Base-by-base conservation (phyloP, 1,284 basidiomycete species). In the Erythrobasidium hasegawianum region DNA sequence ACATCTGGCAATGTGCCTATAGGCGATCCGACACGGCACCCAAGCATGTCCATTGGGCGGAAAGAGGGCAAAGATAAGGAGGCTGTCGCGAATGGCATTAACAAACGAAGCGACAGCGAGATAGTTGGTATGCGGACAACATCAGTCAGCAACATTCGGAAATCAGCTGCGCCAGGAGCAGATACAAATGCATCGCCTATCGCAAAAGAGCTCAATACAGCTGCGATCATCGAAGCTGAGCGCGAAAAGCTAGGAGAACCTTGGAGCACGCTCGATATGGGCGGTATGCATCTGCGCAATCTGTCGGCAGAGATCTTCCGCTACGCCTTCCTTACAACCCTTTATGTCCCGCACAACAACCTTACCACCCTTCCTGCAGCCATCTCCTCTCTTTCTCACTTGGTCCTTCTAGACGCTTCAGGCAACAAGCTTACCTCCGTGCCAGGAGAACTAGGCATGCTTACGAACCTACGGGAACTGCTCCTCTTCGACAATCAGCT, bases 271-370 rank as follows among this genome's bases (percentile, higher is more conserved):
- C 81, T 99, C 67, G 95, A 99, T 79, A 92, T 99, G 85, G 95
- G 96, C 65, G 95, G 95, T 3, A 87, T 97, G 69, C 85, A 86
- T 70, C 85, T 98, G 76, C 95, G 95, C 83, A 92, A 89, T 72
- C 82, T 99, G 57, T 89, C 93, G 27, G 79, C 85, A 11, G 85
- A 85, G 13, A 86, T 89, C 55, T 88, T 87, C 68, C 82, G 96
- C 39, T 98, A 97, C 81, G 82, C 86, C n/a, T 97, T 97, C 81
- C 86, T 99, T 70, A 90, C 89, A 69, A 90, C 88, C 70, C 85
- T 99, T 62, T 98, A 96, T 79, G 89, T 99, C 79, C 97, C 97
- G 75, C 95, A 98, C 81, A 99, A 99, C 76, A 82, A 86, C 39
- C 83, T 99, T 64, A 82, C 86, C 16, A 79, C 83, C 71, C 80